Evolutionary conservation across 129 eudicot genomes (phyloP).

Genomic region (Pittosporum tobira): DNA sequence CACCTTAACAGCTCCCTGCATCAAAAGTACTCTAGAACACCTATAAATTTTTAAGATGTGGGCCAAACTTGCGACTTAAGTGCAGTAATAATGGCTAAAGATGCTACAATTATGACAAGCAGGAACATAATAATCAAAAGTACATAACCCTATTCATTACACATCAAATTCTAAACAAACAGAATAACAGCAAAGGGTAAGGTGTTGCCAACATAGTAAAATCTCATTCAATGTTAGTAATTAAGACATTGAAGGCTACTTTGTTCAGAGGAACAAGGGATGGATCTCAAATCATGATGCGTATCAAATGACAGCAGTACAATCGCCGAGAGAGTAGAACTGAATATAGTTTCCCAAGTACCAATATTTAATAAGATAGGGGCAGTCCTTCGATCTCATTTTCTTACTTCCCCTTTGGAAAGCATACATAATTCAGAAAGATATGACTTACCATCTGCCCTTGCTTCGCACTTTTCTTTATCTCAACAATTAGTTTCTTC

Average conservation of each 20-base stretch:
- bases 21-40: constrained; percentile 2
- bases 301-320: no score
- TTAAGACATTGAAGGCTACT: neutral
- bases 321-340: neutral
- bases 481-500: constrained; percentile 78
- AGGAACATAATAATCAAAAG: neutral
- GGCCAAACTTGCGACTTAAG: neutral
- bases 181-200: neutral
- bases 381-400: neutral
- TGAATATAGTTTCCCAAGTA: neutral
- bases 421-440: neutral
- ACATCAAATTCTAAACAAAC: no score
- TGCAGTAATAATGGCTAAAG: neutral
- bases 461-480: constrained; percentile 92
- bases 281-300: no score
- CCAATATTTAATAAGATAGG: neutral
- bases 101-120: neutral
- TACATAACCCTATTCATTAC: neutral
- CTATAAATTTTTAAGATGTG: neutral
- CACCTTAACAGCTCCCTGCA: constrained; percentile 90
- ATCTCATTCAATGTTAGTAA: neutral
- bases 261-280: no score
- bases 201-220: neutral
- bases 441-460: constrained; percentile 74
- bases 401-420: neutral